Evolutionary conservation across 768 basidiomycete genomes (phyloP), one percentile per base, ranked within the genome.

Genomic region (Boletus reticulatus): DNA sequence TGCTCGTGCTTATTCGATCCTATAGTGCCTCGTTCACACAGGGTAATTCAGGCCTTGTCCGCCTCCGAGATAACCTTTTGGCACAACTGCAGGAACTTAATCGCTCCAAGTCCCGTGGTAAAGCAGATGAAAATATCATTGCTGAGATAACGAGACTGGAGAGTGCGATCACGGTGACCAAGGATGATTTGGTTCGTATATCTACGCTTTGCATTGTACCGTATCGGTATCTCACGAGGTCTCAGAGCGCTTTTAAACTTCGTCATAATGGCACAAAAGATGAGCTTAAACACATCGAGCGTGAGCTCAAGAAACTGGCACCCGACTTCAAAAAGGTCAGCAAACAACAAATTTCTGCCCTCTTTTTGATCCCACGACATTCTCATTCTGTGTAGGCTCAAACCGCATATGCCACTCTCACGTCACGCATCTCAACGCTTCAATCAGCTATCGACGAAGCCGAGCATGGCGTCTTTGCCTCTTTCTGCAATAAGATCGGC

Each of bases 71-170:
- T 59, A 80, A 75, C 17, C 79, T 96, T 38, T 73, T 87, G 59
- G 75, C 80, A 9, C 87, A 95, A 61, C 76, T 98, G 29, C 82
- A 84, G 38, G 96, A 98, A 41, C 80, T 98, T n/a, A 78, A 74
- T 59, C 90, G 93, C 68, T 83, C 85, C 59, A 92, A 89, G 67
- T 89, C 94, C 1, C 83, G 87, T n/a, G 81, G 81, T 4, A 89
- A 92, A 66, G 85, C 84, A 2, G 94, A 96, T 61, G 94, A 98
- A 55, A 80, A 79, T 34, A 75, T 95, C 19, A 76, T 88, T 14
- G 78, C 84, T 7, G 89, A 94, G 64, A 84, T 96, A 57, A 82
- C 82, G 10, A 80, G 92, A 13, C 72, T 97, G 4, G 91, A 97
- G 67, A 84, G 91, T 0, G 79, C 84, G n/a, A 78, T 87, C 13